These are phyloP conservation scores for Taxillus chinensis DNA, from an alignment of 164 flowering plant genomes.

Conservation along the genomic window DNA sequence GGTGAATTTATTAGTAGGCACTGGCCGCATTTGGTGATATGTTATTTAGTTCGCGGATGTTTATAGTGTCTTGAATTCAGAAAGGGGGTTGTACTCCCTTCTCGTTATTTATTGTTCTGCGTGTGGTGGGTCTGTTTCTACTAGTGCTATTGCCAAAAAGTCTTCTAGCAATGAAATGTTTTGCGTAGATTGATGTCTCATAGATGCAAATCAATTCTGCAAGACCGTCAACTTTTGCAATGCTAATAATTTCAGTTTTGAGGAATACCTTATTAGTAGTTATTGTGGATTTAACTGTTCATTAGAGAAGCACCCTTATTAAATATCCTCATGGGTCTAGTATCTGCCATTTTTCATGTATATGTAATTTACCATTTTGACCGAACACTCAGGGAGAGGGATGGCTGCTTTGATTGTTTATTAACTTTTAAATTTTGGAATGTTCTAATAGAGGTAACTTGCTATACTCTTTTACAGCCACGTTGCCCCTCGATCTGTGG, in stretches of 20 bases:
- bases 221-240: constrained; percentile 21
- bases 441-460: not conserved
- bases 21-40: too few relatives aligned
- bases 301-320: constrained; percentile 17
- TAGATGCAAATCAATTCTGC: constrained; percentile 37
- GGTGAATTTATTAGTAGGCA: too few relatives aligned
- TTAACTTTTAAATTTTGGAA: too few relatives aligned
- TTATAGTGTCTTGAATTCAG: too few relatives aligned
- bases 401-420: too few relatives aligned
- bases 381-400: too few relatives aligned
- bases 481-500: constrained; percentile 12
- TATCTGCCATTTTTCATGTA: too few relatives aligned
- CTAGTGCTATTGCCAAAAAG: constrained; percentile 20
- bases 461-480: constrained; percentile 21
- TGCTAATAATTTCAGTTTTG: constrained; percentile 19
- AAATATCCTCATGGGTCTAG: too few relatives aligned
- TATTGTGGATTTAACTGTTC: constrained; percentile 22
- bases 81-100: constrained; percentile 3
- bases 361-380: too few relatives aligned
- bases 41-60: too few relatives aligned
- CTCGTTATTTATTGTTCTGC: constrained; percentile 17
- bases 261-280: constrained; percentile 12
- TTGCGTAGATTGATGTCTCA: constrained; percentile 28
- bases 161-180: constrained; percentile 8
- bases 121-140: constrained; percentile 14